Evolutionary conservation across 2,329 filamentous ascomycete genomes (phyloP).

Genomic region (Truncatella angustata): DNA sequence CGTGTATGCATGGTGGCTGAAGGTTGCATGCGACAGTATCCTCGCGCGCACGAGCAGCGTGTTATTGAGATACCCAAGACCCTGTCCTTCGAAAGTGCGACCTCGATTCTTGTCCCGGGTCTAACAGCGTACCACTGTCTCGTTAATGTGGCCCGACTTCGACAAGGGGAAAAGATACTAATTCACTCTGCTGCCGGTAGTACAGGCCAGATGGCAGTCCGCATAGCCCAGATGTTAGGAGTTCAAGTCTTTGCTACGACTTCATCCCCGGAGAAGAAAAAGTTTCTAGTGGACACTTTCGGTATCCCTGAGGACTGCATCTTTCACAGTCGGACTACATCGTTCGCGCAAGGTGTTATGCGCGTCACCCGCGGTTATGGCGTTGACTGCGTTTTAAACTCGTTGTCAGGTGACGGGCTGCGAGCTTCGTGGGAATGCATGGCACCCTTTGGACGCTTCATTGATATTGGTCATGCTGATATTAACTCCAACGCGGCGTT

Average conservation of each 20-base stretch:
- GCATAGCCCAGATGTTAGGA: conserved; percentile 9
- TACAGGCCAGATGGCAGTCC: not conserved
- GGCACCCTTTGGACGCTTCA: conserved; percentile 14
- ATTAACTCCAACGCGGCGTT: too few species aligned
- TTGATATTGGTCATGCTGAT: conserved; percentile 16
- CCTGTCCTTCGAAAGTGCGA: conserved; percentile 11
- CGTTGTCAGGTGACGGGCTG: not conserved
- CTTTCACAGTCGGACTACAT: conserved; percentile 9
- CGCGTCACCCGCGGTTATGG: conserved; percentile 1
- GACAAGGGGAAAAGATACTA: conserved; percentile 18
- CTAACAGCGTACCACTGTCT: conserved; percentile 29
- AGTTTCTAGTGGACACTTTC: conserved; percentile 16
- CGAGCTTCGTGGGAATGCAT: conserved; percentile 13
- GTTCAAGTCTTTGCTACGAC: conserved; percentile 23
- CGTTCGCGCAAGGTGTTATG: conserved; percentile 9
- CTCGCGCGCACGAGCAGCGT: not conserved
- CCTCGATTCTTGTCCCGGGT: conserved; percentile 24
- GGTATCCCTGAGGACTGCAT: conserved; percentile 20
- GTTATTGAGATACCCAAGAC: not conserved
- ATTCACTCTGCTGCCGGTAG: not conserved
- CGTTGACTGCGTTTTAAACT: conserved; percentile 1
- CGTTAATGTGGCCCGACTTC: conserved; percentile 21
- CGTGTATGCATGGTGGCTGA: too few species aligned
- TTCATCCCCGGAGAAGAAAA: conserved; percentile 20
- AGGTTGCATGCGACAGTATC: not conserved